Base-by-base conservation (phyloP, 75 land plant species). In the Picea sitchensis region DNA sequence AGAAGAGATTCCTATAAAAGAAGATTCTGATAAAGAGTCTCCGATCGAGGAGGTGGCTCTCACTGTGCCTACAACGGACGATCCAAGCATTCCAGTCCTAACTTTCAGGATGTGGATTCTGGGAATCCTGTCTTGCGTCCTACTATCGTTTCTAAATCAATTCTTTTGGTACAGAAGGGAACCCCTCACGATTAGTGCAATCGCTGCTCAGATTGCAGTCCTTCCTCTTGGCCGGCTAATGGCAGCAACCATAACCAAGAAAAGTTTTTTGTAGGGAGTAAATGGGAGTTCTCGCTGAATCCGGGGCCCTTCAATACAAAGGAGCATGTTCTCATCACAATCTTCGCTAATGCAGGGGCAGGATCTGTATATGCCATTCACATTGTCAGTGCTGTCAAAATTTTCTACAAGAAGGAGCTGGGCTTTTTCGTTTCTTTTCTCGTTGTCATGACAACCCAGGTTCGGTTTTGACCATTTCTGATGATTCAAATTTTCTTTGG, bases 101-200 rank as follows among this genome's bases (percentile, higher is more conserved):
- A 90, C 94, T 3, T 90, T 92, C 82, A 80, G 90, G n/a, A 83
- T 85, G 59, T 90, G 94, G 92, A 38, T 79, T 76, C 84, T 92
- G 15, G 92, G 92, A 36, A 38, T 88, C 60, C 34, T 79, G 12
- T 86, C 90, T 11, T 92, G 92, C 78, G 71, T 82, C 9, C 9
- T 92, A 61, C 84, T 92, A 20, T 83, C 83, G 21, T 90, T 90
- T 74, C 86, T 92, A 83, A 92, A 92, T 87, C 84, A 86, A 6
- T 92, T 90, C 87, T 92, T 90, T 87, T 81, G 79, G 15, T 92
- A 81, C 87, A 77, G 94, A 18, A 88, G 89, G 0, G 87, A 92
- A 80, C 94, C 90, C 6, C 84, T 92, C 26, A 76, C 85, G 41
- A 86, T 90, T 30, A 83, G 89, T 11, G 84, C 87, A 21, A 88